phyloP scores from a whole-genome alignment of 805 yeast genomes.

The Wickerhamomyces subpelliculosus region DNA sequence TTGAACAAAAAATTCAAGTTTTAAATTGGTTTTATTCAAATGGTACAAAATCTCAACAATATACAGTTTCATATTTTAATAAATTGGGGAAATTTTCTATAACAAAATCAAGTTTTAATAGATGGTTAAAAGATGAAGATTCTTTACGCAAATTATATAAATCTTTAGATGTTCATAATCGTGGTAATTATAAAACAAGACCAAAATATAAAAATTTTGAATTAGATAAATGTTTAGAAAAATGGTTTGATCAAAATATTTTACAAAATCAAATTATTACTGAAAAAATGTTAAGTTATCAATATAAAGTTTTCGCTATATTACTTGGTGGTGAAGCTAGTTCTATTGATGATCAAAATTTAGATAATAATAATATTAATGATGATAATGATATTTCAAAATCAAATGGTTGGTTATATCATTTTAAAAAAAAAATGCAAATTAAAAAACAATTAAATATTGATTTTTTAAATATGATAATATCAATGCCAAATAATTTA shows the following conservation, averaged over 20 bases:
- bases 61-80: slow-evolving; percentile 28
- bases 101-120: slow-evolving; percentile 30
- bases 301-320: slow-evolving; percentile 9
- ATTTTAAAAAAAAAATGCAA: background rate
- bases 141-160: slow-evolving; percentile 24
- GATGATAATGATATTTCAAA: background rate
- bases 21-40: slow-evolving; percentile 29
- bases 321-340: background rate
- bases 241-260: slow-evolving; percentile 29
- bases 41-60: slow-evolving; percentile 27
- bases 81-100: slow-evolving; percentile 25
- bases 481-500: background rate
- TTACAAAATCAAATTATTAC: slow-evolving; percentile 22
- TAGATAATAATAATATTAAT: too few relatives aligned
- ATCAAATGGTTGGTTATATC: background rate
- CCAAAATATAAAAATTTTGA: slow-evolving; percentile 27
- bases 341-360: too few relatives aligned
- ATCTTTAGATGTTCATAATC: slow-evolving; percentile 20
- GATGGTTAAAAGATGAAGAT: slow-evolving; percentile 31
- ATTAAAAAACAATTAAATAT: background rate
- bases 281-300: slow-evolving; percentile 24
- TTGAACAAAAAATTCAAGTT: slow-evolving; percentile 29
- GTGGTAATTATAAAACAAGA: slow-evolving; percentile 23
- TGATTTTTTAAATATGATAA: background rate
- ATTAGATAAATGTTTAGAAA: slow-evolving; percentile 28